Conservation (phyloP, 352 stramenopile genomes). For the Phytophthora tentaculata region DNA sequence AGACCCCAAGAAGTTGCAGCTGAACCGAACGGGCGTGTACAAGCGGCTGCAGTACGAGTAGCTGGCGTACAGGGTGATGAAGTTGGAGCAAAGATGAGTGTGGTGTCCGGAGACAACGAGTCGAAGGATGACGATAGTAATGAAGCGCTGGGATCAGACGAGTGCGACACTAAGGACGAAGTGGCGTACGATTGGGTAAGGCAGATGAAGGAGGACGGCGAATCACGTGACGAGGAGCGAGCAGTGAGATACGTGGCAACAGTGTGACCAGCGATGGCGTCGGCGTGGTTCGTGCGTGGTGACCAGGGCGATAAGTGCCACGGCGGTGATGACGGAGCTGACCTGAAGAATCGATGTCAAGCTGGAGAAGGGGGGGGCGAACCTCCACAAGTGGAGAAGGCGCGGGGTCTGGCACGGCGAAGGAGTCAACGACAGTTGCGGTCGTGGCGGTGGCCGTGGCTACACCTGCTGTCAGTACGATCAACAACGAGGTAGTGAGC, state of each 20-base stretch:
- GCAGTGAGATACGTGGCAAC: not conserved
- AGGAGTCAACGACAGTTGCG: not conserved
- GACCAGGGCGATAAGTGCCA: not conserved
- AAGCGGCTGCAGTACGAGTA: not conserved
- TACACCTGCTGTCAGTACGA: not conserved
- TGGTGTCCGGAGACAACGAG: not conserved
- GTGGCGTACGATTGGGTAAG: not conserved
- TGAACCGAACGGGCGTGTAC: not conserved
- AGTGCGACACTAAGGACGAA: not conserved
- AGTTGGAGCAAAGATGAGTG: not conserved
- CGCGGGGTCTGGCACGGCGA: not conserved
- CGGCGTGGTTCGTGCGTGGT: not conserved
- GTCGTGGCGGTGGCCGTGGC: not conserved
- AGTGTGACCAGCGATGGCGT: slow-evolving; percentile 3
- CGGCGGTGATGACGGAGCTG: not conserved
- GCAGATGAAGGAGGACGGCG: not conserved
- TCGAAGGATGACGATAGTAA: not conserved
- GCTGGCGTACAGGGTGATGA: not conserved
- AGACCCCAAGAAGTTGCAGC: not conserved
- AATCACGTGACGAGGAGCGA: not conserved
- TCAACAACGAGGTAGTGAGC: not conserved
- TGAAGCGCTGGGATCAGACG: not conserved
- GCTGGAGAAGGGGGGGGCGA: not conserved
- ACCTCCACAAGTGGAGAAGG: not conserved
- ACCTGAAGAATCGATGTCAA: too few species aligned